These are phyloP conservation scores for Anthoceros angustus DNA, from an alignment of 225 moss, liverwort and hornwort genomes.

Conservation along the genomic window DNA sequence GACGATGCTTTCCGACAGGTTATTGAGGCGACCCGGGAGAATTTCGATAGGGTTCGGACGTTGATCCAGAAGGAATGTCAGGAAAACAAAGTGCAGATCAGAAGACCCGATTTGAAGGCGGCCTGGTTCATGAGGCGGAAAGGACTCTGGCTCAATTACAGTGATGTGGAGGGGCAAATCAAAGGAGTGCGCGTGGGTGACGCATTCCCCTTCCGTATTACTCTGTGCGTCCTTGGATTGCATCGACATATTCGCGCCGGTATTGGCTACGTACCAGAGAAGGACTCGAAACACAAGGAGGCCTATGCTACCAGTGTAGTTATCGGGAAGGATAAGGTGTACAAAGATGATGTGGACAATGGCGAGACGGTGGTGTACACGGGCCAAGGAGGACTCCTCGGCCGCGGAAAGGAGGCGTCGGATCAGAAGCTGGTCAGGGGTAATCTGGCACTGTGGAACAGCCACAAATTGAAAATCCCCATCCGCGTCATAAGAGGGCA, in stretches of 20 bases:
- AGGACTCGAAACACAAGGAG: conserved; percentile 4
- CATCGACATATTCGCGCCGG: conserved; percentile 31
- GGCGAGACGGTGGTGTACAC: conserved; percentile 28
- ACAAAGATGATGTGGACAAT: conserved; percentile 33
- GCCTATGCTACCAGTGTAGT: conserved; percentile 28
- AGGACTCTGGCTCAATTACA: conserved; percentile 21
- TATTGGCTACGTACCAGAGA: conserved; percentile 18
- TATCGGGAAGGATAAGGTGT: conserved; percentile 13
- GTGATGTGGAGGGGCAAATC: conserved; percentile 21
- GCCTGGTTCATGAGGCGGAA: conserved; percentile 23
- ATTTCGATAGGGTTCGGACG: not conserved
- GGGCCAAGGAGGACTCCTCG: conserved; percentile 30
- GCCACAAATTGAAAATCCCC: conserved; percentile 10
- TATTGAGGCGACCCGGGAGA: not conserved
- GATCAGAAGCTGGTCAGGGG: conserved; percentile 28
- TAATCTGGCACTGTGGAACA: conserved; percentile 24
- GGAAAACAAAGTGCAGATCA: not conserved
- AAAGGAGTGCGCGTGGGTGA: conserved; percentile 32
- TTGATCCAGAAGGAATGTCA: not conserved
- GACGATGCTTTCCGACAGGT: not conserved
- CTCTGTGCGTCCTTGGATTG: conserved; percentile 33
- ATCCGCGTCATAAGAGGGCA: conserved; percentile 31
- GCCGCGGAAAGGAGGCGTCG: not conserved
- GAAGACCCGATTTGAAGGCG: conserved; percentile 25
- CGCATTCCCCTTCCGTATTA: conserved; percentile 23